phyloP scores from a whole-genome alignment of 2,329 filamentous ascomycete species.

The Catunica adiposa region DNA sequence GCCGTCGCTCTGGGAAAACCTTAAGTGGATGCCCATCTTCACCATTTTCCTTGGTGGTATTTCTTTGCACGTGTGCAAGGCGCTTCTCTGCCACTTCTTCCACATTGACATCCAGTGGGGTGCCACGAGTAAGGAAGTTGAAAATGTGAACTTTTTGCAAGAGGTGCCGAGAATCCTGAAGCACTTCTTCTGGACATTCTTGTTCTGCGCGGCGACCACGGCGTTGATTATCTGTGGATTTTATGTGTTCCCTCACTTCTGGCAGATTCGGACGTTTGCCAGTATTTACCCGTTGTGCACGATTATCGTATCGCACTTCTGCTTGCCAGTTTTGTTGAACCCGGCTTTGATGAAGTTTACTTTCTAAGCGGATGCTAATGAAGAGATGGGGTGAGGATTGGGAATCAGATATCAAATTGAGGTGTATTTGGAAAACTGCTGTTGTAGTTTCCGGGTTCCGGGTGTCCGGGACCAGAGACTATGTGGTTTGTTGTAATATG shows the following conservation, averaged over 20 bases:
- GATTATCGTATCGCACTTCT: slow-evolving; percentile 37
- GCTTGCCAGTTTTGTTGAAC: slow-evolving; percentile 43
- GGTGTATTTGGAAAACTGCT: too few relatives aligned
- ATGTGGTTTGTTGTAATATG: neutral
- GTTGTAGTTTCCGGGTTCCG: too few relatives aligned
- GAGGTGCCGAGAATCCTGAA: slow-evolving; percentile 38
- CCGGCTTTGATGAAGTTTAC: slow-evolving; percentile 38
- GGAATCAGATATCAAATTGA: too few relatives aligned
- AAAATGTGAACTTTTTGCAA: slow-evolving; percentile 38
- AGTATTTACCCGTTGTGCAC: slow-evolving; percentile 41
- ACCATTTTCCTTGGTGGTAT: slow-evolving; percentile 29
- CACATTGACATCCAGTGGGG: slow-evolving; percentile 32
- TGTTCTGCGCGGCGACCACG: slow-evolving; percentile 30
- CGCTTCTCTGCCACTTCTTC: slow-evolving; percentile 28
- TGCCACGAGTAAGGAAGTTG: slow-evolving; percentile 42
- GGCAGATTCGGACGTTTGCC: slow-evolving; percentile 40
- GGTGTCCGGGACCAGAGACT: neutral
- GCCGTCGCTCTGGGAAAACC: slow-evolving; percentile 32
- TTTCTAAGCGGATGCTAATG: slow-evolving; percentile 9
- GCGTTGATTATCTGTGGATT: slow-evolving; percentile 33
- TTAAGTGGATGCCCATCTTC: slow-evolving; percentile 45
- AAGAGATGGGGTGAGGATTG: too few relatives aligned
- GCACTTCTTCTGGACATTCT: slow-evolving; percentile 34
- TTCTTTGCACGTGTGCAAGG: slow-evolving; percentile 26
- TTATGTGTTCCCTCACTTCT: slow-evolving; percentile 31